Evolutionary conservation across 257 asterid species (phyloP).

Genomic region (Przewalskia tangutica): DNA sequence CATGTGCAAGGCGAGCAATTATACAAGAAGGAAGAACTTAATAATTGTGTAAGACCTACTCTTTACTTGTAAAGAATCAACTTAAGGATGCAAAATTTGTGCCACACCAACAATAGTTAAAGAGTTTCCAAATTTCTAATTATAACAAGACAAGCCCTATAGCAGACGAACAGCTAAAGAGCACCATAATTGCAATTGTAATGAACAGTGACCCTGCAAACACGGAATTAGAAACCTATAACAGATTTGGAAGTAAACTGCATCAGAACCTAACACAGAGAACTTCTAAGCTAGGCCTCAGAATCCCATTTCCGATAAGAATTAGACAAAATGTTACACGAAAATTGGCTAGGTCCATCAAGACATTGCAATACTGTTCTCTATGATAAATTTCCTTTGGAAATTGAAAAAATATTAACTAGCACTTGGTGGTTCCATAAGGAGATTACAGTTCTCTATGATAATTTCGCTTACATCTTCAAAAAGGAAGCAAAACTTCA

Average conservation of each 20-base stretch:
- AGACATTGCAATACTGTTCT: neutral
- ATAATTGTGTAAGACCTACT: neutral
- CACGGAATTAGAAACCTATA: neutral
- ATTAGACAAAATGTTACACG: neutral
- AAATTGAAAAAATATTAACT: neutral
- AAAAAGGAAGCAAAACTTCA: neutral
- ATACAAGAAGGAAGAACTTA: neutral
- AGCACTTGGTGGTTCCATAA: neutral
- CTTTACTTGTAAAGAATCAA: neutral
- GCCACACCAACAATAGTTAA: neutral
- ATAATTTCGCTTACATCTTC: neutral
- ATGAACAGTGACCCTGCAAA: neutral
- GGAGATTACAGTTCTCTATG: neutral
- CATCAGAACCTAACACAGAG: neutral
- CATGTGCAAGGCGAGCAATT: neutral
- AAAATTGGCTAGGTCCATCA: neutral
- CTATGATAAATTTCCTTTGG: neutral
- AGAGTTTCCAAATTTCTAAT: neutral
- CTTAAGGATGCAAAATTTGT: neutral
- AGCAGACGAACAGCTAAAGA: neutral
- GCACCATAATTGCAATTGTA: neutral
- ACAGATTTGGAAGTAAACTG: neutral
- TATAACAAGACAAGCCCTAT: neutral
- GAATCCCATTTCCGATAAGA: neutral
- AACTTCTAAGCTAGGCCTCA: neutral